Evolutionary conservation across 306 rosid species (phyloP).

Genomic region (Mucuna pruriens): DNA sequence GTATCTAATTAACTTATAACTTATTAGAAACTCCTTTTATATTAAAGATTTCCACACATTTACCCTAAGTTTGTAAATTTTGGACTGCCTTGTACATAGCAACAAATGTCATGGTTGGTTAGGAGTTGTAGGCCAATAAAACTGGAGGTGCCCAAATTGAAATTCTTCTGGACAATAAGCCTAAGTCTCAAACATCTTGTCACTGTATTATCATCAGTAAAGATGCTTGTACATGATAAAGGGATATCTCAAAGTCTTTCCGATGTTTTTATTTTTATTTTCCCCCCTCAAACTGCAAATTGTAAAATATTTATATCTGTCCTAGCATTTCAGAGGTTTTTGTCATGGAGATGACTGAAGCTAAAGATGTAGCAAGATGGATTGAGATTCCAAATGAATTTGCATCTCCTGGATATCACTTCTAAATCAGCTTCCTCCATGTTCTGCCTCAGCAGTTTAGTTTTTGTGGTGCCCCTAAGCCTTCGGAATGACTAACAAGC

Average conservation of each 20-base stretch:
- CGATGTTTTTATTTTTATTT: not conserved
- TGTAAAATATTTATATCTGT: conserved; percentile 20
- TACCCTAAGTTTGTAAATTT: conserved; percentile 21
- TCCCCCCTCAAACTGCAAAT: not conserved
- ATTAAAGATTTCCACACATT: conserved; percentile 17
- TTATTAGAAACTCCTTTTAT: not conserved
- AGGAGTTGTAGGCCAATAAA: conserved; percentile 18
- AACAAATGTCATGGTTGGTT: conserved; percentile 6
- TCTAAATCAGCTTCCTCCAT: too few relatives aligned
- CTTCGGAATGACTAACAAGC: conserved; percentile 34
- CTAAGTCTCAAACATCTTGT: conserved; percentile 4
- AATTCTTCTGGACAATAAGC: not conserved
- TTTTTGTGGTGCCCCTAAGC: conserved; percentile 7
- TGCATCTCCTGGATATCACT: conserved; percentile 35
- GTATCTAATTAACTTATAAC: not conserved
- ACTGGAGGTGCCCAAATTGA: not conserved
- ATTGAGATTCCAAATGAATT: conserved; percentile 36
- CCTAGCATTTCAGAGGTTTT: conserved; percentile 40
- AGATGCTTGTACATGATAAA: conserved; percentile 3
- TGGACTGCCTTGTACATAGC: conserved; percentile 30
- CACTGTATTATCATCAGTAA: not conserved
- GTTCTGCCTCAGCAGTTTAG: conserved; percentile 41
- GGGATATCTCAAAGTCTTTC: conserved; percentile 15
- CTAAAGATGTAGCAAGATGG: conserved; percentile 38
- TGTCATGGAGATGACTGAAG: conserved; percentile 42